Evolutionary conservation across 163 green algal genomes (phyloP), one percentile per base, ranked within the genome.

Genomic region (Chloromonas sp.): DNA sequence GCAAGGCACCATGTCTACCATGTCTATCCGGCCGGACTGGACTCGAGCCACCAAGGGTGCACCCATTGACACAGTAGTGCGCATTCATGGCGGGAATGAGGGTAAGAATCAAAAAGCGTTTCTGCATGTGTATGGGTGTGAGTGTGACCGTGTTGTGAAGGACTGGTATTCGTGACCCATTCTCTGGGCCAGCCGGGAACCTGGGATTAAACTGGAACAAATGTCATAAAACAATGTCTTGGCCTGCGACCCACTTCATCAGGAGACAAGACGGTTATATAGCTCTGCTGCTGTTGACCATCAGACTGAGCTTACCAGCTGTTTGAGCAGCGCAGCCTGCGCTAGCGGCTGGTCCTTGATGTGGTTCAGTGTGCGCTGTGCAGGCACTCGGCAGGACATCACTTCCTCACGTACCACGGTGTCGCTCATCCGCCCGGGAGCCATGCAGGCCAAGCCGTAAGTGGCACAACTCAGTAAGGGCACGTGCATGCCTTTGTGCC

Each of bases 1-100:
- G 36, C 36, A 36, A 36, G 36, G 36, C 36, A 36, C 36, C 36
- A 36, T 36, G 36, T 36, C 36, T 36, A 36, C 36, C 36, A 36
- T 90, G 1, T 83, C 79, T 60, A 90, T 84, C 59, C 82, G 86
- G 14, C 89, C 89, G 60, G 87, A 92, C n/a, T 92, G 89, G 89
- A 88, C 87, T 0, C 61, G 87, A 1, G 84, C 78, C 58, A 87
- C 85, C 1, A 78, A 79, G 0, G 89, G 89, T 58, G 89, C 90
- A 60, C 87, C 87, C 15, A 86, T 90, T 3, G 89, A 92, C 71
- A 87, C 79, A 0, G 81, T 91, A 36, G 89, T 89, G 0, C 83
- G 85, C 0, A 82, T 92, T 13, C 84, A 88, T 74, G 87, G 71
- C 36, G 86, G 60, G 2, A 62, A 2, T 2, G 74, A 76, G 83